A percentile compares a stretch with the other conserved stretches of the same genome.
Evolutionary conservation across 2,329 filamentous ascomycete species (phyloP).

Genomic region (Alternaria triticimaculans): DNA sequence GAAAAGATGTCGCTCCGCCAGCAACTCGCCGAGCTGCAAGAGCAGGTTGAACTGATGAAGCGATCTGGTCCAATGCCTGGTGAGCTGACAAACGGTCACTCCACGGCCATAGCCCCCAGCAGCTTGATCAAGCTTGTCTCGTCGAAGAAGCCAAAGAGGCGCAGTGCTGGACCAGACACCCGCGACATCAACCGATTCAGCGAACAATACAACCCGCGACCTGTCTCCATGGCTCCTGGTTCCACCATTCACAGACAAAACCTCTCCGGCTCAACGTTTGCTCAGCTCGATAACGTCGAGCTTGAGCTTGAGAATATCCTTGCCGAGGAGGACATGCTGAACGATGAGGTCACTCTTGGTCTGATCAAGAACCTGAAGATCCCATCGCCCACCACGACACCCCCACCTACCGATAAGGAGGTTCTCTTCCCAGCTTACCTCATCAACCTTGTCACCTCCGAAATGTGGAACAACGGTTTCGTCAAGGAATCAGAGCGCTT

Average conservation of each 20-base stretch:
- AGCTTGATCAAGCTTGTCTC: slow-evolving; percentile 96
- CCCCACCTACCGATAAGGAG: slow-evolving; percentile 95
- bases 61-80: slow-evolving; percentile 74
- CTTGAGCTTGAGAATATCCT: slow-evolving; percentile 92
- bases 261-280: slow-evolving; percentile 77
- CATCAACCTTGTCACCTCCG: slow-evolving; percentile 97
- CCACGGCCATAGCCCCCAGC: slow-evolving; percentile 57
- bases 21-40: slow-evolving; percentile 87
- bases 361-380: slow-evolving; percentile 97
- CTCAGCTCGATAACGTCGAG: slow-evolving; percentile 88
- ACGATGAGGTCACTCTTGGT: slow-evolving; percentile 96
- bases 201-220: slow-evolving; percentile 88
- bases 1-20: slow-evolving; percentile 87
- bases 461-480: slow-evolving; percentile 99
- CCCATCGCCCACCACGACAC: slow-evolving; percentile 82
- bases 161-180: slow-evolving; percentile 86
- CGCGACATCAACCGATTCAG: slow-evolving; percentile 90
- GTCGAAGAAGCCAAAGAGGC: slow-evolving; percentile 94
- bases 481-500: slow-evolving; percentile 99
- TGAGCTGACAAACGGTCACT: slow-evolving; percentile 70
- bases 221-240: slow-evolving; percentile 90
- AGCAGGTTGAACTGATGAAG: slow-evolving; percentile 88
- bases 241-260: slow-evolving; percentile 71
- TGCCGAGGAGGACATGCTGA: slow-evolving; percentile 92
- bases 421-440: slow-evolving; percentile 98